Base-by-base conservation (phyloP, 306 rosid genomes). In the Quercus glauca region DNA sequence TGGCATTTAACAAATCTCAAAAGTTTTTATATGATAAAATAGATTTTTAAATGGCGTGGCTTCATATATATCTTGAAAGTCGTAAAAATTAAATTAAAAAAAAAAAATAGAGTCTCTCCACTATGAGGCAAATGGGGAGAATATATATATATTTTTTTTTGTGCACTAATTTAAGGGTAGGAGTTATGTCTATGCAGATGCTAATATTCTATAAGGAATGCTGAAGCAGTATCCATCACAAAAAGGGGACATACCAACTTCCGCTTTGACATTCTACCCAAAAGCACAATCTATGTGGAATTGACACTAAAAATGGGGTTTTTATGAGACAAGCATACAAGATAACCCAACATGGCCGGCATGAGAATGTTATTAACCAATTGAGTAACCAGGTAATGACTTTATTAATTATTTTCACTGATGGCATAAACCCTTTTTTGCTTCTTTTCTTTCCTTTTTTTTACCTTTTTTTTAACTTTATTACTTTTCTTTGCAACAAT, bases 201-300 rank as follows among this genome's bases (percentile, higher is more conserved):
- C 57, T n/a, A 52, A 49, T 23, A 52, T 37, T 59, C 56, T 43
- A 59, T 56, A 18, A 77, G 20, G 23, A 71, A 67, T 65, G 63
- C 26, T 65, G 79, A 73, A 20, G 82, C 67, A 78, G 77, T 77
- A 73, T 75, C 78, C 85, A 83, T 79, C 76, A 80, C 68, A 73
- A 71, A 87, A 85, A 83, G 28, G 76, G 76, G 79, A 86, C 88
- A 55, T 55, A 26, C 84, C 84, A 89, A 86, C 93, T 83, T 78
- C 86, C 82, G 77, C 60, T 72, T 84, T 73, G 87, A 84, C 85
- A 55, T 60, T 81, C 73, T 69, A 80, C 64, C 69, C 59, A 10
- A 26, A 77, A 41, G 11, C 23, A 52, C 19, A 59, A 82, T 69
- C 83, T 41, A 71, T 0, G 78, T 51, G 71, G 78, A 79, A 61